Conservation (phyloP, 495 filamentous ascomycete genomes). For the Hapsidospora chrysogenum region DNA sequence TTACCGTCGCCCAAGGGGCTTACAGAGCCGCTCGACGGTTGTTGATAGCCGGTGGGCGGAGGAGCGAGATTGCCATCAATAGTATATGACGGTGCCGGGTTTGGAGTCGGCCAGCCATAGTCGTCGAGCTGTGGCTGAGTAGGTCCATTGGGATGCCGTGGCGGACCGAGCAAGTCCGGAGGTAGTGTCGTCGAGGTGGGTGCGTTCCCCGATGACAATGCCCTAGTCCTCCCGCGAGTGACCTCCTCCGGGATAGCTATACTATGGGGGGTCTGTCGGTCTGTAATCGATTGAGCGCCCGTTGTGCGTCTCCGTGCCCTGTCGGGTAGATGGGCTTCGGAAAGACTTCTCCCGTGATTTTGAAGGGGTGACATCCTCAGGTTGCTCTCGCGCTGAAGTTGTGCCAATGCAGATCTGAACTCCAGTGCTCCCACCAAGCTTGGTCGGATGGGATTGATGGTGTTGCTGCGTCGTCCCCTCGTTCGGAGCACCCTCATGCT, state of each 20-base stretch:
- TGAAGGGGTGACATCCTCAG: slow-evolving; percentile 45
- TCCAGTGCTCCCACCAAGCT: slow-evolving; percentile 89
- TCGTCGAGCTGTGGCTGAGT: not conserved
- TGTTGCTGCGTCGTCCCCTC: slow-evolving; percentile 48
- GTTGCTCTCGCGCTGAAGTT: slow-evolving; percentile 63
- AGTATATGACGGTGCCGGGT: slow-evolving; percentile 7
- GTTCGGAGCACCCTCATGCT: slow-evolving; percentile 84
- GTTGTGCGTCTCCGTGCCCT: not conserved
- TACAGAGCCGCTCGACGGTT: not conserved
- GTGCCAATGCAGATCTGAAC: slow-evolving; percentile 76
- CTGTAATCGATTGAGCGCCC: not conserved
- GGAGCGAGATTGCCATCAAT: slow-evolving; percentile 17
- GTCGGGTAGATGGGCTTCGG: slow-evolving; percentile 35
- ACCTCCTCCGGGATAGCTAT: not conserved
- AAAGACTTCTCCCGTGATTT: slow-evolving; percentile 46
- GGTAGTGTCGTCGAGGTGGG: slow-evolving; percentile 1
- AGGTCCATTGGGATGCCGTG: not conserved
- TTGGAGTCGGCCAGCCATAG: slow-evolving; percentile 1
- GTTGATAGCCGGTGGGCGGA: slow-evolving; percentile 4
- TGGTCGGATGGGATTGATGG: slow-evolving; percentile 66
- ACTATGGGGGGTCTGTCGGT: not conserved
- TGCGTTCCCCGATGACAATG: not conserved
- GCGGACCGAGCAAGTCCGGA: not conserved
- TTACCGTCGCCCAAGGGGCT: not conserved
- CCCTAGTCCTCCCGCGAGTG: not conserved